Evolutionary conservation across 1,139 yeast species (phyloP), one percentile per base, ranked within the genome.

Genomic region (Protomyces pachydermus): DNA sequence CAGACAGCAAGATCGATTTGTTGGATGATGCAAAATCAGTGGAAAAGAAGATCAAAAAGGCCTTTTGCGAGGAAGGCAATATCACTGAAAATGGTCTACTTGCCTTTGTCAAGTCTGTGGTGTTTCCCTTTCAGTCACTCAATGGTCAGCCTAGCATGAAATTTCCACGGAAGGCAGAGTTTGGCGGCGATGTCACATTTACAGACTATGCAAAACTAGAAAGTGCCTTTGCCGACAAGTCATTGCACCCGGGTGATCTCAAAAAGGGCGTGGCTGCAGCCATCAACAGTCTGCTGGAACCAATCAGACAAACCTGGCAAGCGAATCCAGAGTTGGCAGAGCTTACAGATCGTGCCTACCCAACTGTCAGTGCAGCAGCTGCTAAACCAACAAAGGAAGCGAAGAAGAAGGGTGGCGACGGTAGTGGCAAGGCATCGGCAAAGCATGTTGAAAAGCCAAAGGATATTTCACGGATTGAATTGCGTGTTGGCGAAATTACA

Each of bases 41-140:
- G 65, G 87, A 85, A 77, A 91, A 91, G 85, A 95, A 95, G 82
- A 84, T 95, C 72, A 84, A 84, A 72, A 83, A 88, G 74, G 98
- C 99, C 2, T 93, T 83, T 80, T 95, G 98, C 78, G 91, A 96
- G 25, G 97, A 98, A 38, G 98, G 98, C 71, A 91, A 85, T 69
- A 84, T 90, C 54, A 91, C 86, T 70, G 95, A 88, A 70, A 95
- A 95, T 73, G 98, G 98, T 45, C 80, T 95, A 68, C 78, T 95
- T 67, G 84, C 97, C 0, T 91, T 95, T 74, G 79, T 91, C 67
- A 88, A 91, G 77, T 84, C 80, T 72, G 97, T 93, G 58, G 77
- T 93, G 56, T 85, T 86, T 68, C 98, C 98, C 69, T 86, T 91
- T 70, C 86, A 88, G 71, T 93, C 86, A 75, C 81, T 91, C 73